These are phyloP conservation scores for Trypanosomatidae sp. DNA, from an alignment of 208 protist species.

Conservation along the genomic window DNA sequence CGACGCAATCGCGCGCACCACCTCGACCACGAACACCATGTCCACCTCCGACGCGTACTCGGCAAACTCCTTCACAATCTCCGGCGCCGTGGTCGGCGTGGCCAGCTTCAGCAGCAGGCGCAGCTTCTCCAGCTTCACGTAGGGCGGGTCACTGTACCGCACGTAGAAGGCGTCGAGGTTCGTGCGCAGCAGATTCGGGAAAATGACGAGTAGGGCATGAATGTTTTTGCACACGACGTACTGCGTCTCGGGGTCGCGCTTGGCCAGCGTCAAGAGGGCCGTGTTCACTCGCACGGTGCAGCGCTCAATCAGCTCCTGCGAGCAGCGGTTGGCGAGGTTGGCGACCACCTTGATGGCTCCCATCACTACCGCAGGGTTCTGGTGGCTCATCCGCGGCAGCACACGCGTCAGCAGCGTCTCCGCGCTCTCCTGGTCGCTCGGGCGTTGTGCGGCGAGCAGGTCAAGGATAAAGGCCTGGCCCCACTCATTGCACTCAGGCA, in stretches of 20 bases:
- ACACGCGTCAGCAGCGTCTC: constrained; percentile 95
- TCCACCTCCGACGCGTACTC: constrained; percentile 99
- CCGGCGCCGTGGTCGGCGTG: constrained; percentile 91
- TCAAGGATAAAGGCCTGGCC: constrained; percentile 99
- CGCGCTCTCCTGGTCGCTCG: constrained; percentile 55
- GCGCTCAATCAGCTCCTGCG: constrained; percentile 51
- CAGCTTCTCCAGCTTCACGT: constrained; percentile 99
- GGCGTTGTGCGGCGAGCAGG: constrained; percentile 85
- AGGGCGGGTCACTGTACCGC: constrained; percentile 99
- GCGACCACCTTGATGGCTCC: constrained; percentile 95
- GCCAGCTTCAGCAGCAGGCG: constrained; percentile 98
- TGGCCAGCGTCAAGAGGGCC: constrained; percentile 91
- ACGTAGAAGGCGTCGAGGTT: constrained; percentile 98
- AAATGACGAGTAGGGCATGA: constrained; percentile 97
- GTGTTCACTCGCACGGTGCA: constrained; percentile 94
- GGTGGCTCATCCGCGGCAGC: constrained; percentile 95
- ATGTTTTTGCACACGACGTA: constrained; percentile 99
- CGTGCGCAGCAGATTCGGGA: constrained; percentile 91
- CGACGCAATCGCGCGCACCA: constrained; percentile 96
- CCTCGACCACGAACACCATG: constrained; percentile 97
- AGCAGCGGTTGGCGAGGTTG: constrained; percentile 56
- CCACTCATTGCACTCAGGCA: constrained; percentile 98
- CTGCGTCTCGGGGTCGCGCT: constrained; percentile 94
- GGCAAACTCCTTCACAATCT: constrained; percentile 96
- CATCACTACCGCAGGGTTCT: constrained; percentile 98